Evolutionary conservation across 202 grass and related monocot genomes (phyloP), one percentile per base, ranked within the genome.

Genomic region (Setaria italica): DNA sequence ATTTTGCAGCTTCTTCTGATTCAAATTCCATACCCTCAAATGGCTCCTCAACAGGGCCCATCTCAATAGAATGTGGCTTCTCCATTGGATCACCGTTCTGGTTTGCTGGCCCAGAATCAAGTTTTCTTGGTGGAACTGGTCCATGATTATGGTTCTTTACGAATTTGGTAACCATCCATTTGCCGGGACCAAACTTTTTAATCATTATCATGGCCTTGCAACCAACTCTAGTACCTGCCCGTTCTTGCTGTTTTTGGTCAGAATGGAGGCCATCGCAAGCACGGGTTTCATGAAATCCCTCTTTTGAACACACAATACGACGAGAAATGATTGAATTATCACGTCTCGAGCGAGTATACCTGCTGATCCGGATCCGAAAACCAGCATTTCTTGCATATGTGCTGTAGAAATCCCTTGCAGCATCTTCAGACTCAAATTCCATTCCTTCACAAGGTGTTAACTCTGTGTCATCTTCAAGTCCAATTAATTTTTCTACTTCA

Each of bases 21-120:
- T 97, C 95, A 62, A 97, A 97, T 74, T 93, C 90, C 95, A 95
- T 95, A 84, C 95, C 92, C 85, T 94, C 92, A 73, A 93, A 86
- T 21, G 92, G 90, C 43, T 97, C 90, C 37, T 87, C 59, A 39
- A 85, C 53, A 77, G 70, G 45, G 4, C 84, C 51, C 57, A 21
- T 78, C 33, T 86, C 80, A 42, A 60, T 48, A 60, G 50, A 66
- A 79, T 63, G 42, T 74, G 77, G 50, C 15, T 57, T 90, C 66
- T 79, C 88, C 45, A 83, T 56, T 67, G 55, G 73, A 88, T 89
- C 65, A 9, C 15, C 55, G 3, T 84, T 70, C 57, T 55, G 17
- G 79, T 84, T 46, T 56, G 3, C 80, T 54, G 67, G 50, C 17
- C 76, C 84, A 86, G 69, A 62, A 64, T 87, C 83, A 48, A 78